Conservation (phyloP, 257 asterid species). For the Linaria vulgaris region DNA sequence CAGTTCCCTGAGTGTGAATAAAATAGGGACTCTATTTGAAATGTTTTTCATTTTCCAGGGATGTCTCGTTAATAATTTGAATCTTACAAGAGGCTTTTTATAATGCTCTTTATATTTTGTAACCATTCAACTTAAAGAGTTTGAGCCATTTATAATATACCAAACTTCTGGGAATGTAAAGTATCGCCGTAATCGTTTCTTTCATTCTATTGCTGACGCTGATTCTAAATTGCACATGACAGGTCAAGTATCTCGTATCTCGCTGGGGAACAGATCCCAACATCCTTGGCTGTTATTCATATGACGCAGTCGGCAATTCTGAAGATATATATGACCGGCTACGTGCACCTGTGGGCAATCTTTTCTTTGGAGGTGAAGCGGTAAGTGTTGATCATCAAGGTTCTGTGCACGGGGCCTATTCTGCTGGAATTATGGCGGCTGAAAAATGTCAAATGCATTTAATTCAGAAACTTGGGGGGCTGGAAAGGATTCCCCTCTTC, state of each 20-base stretch:
- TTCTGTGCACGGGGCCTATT: constrained; percentile 97
- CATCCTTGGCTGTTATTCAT: constrained; percentile 86
- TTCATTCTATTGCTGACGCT: neutral
- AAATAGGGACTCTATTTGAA: too few relatives aligned
- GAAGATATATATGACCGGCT: constrained; percentile 80
- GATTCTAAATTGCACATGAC: constrained; percentile 17
- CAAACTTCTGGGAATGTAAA: too few relatives aligned
- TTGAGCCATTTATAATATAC: too few relatives aligned
- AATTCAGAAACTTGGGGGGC: constrained; percentile 51
- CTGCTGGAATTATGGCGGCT: constrained; percentile 91
- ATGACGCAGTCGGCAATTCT: constrained; percentile 91
- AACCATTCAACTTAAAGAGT: too few relatives aligned
- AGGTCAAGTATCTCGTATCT: constrained; percentile 84
- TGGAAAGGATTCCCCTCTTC: constrained; percentile 55
- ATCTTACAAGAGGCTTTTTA: too few relatives aligned
- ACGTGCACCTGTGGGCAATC: constrained; percentile 78
- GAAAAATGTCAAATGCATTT: constrained; percentile 70
- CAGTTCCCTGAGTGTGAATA: too few relatives aligned
- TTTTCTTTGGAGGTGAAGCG: constrained; percentile 98
- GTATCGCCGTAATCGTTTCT: too few relatives aligned
- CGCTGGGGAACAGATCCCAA: constrained; percentile 91
- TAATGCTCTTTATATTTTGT: too few relatives aligned
- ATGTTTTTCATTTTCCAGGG: too few relatives aligned
- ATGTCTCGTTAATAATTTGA: too few relatives aligned
- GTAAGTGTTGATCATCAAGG: constrained; percentile 95